These are phyloP conservation scores for Hypoxylon fragiforme DNA, from an alignment of 495 filamentous ascomycete species.

Conservation along the genomic window DNA sequence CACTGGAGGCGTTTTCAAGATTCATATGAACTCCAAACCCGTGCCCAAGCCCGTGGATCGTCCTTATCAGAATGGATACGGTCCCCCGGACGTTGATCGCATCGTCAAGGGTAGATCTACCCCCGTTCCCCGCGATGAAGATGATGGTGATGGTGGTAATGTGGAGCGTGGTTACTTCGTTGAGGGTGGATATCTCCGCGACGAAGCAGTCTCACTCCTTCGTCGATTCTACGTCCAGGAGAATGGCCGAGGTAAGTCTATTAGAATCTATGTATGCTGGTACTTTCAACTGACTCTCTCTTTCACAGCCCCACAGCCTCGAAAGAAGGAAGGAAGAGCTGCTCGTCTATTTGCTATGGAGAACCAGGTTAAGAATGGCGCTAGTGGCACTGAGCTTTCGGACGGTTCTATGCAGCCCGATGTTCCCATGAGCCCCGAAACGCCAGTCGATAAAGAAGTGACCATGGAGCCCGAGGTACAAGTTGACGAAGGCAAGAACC, in stretches of 20 bases:
- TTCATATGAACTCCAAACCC: constrained; percentile 72
- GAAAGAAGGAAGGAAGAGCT: constrained; percentile 57
- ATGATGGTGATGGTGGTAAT: constrained; percentile 48
- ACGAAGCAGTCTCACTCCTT: constrained; percentile 88
- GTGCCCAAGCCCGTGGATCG: constrained; percentile 21
- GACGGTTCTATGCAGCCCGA: constrained; percentile 19
- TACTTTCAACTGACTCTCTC: constrained; percentile 13
- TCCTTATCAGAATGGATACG: constrained; percentile 36
- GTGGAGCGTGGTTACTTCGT: constrained; percentile 76
- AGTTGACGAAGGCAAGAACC: constrained; percentile 1
- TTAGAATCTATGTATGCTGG: neutral
- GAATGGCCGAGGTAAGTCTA: constrained; percentile 74
- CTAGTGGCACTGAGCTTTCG: constrained; percentile 21
- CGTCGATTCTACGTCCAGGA: constrained; percentile 96
- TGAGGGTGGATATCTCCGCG: constrained; percentile 78
- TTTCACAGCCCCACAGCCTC: constrained; percentile 52
- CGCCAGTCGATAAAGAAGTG: constrained; percentile 1
- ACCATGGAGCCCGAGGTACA: neutral
- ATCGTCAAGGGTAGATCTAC: constrained; percentile 27
- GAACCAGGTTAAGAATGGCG: constrained; percentile 22
- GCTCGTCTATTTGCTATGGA: constrained; percentile 51
- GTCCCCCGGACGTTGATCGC: constrained; percentile 24
- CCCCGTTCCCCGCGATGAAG: constrained; percentile 19
- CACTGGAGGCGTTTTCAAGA: constrained; percentile 83
- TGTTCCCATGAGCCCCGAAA: constrained; percentile 18